Evolutionary conservation across 2,329 filamentous ascomycete species (phyloP).

Genomic region (Leptographium galeiforme): DNA sequence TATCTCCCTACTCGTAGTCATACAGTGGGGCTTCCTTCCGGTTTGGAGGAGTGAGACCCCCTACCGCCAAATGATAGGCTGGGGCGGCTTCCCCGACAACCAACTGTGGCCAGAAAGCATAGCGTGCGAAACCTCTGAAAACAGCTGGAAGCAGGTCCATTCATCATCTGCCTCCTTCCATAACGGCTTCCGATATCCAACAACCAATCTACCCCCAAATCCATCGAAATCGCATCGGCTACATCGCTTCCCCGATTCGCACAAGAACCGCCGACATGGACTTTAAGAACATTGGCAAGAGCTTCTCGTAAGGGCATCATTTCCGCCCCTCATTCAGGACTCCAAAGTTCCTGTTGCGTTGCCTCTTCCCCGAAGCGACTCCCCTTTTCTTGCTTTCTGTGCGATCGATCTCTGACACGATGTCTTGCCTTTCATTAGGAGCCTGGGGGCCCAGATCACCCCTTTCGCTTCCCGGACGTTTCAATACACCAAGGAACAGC

Average conservation of each 20-base stretch:
- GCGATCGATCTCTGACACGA: conserved; percentile 1
- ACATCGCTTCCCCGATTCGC: not conserved
- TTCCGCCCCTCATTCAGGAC: not conserved
- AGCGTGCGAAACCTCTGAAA: not conserved
- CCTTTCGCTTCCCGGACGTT: conserved; percentile 89
- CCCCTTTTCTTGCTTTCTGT: not conserved
- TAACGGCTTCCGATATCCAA: not conserved
- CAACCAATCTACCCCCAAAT: not conserved
- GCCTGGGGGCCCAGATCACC: conserved; percentile 67
- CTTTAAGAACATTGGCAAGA: conserved; percentile 45
- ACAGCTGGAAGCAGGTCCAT: not conserved
- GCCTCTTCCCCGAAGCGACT: not conserved
- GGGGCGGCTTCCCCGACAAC: conserved; percentile 6
- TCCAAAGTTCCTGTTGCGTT: not conserved
- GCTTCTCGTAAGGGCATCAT: conserved; percentile 32
- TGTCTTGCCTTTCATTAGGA: conserved; percentile 18
- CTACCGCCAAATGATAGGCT: conserved; percentile 3
- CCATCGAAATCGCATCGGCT: not conserved
- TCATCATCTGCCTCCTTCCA: not conserved
- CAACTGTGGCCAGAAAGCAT: not conserved
- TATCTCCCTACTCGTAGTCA: too few relatives aligned
- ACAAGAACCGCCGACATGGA: conserved; percentile 29
- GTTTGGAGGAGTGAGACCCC: too few relatives aligned
- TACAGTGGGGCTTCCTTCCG: too few relatives aligned
- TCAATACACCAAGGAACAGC: conserved; percentile 96